A percentile compares a stretch with the other conserved stretches of the same genome.
phyloP scores from a whole-genome alignment of 1,284 basidiomycete species.

The Melampsora larici-populina region DNA sequence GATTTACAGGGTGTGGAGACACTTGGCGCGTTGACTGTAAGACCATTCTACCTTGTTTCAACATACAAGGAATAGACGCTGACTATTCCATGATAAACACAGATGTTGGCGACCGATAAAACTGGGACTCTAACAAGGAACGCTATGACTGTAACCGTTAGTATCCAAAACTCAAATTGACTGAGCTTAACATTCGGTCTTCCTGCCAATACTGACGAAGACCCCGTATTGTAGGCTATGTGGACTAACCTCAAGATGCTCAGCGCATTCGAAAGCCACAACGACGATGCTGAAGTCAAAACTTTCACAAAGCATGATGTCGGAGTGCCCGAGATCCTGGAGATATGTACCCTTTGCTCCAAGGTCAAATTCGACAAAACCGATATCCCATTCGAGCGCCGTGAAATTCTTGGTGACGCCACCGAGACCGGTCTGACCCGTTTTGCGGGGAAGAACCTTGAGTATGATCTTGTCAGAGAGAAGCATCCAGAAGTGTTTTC shows the following conservation, averaged over 20 bases:
- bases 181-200: conserved; percentile 57
- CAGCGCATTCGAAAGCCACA: conserved; percentile 60
- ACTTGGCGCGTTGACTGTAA: conserved; percentile 57
- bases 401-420: conserved; percentile 65
- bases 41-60: conserved; percentile 33
- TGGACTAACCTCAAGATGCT: conserved; percentile 21
- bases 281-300: conserved; percentile 61
- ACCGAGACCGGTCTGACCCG: conserved; percentile 67
- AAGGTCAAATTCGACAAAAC: conserved; percentile 66
- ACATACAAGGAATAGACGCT: conserved; percentile 49
- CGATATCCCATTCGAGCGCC: conserved; percentile 64
- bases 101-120: conserved; percentile 67
- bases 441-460: conserved; percentile 61
- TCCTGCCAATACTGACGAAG: conserved; percentile 65
- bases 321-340: conserved; percentile 65
- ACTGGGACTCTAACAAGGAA: conserved; percentile 71
- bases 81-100: conserved; percentile 55
- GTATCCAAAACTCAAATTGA: background rate
- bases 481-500: conserved; percentile 63
- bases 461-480: conserved; percentile 62
- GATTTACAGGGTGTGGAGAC: conserved; percentile 70
- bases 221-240: conserved; percentile 52
- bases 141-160: conserved; percentile 63
- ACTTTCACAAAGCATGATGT: conserved; percentile 60
- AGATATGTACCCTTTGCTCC: conserved; percentile 65